Percentiles rank a stretch among this genome's conserved stretches.
These are phyloP conservation scores for Clonostachys solani DNA, from an alignment of 2,329 filamentous ascomycete species.

Conservation along the genomic window DNA sequence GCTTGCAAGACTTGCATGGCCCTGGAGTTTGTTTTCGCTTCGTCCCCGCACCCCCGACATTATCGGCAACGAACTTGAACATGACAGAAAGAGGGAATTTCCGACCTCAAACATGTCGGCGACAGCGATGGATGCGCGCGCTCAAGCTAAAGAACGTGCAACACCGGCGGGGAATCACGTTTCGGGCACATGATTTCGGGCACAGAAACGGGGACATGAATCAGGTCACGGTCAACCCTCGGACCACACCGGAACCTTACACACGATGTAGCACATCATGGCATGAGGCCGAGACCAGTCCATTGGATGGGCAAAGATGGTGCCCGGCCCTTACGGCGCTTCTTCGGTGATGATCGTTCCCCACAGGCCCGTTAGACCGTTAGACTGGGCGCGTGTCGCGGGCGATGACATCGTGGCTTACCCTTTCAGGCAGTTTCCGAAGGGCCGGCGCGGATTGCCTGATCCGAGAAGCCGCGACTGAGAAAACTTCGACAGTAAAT, in stretches of 20 bases:
- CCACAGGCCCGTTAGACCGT: background rate
- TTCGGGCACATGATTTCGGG: background rate
- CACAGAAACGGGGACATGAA: background rate
- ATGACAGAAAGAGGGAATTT: conserved; percentile 2
- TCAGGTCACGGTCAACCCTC: background rate
- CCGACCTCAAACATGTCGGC: background rate
- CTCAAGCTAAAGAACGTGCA: background rate
- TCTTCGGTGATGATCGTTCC: background rate
- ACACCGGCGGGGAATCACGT: background rate
- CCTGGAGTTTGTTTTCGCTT: conserved; percentile 8
- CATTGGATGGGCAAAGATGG: background rate
- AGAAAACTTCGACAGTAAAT: conserved; percentile 1
- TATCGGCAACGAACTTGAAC: conserved; percentile 19
- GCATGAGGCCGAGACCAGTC: background rate
- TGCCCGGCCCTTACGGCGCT: background rate
- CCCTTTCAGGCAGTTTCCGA: background rate
- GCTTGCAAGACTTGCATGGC: conserved; percentile 7
- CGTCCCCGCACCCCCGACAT: conserved; percentile 16
- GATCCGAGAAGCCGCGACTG: background rate
- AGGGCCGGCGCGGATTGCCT: background rate
- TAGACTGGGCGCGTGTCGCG: background rate
- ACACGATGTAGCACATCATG: background rate
- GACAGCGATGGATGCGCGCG: background rate
- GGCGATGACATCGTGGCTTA: background rate
- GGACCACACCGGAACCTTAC: background rate